Evolutionary conservation across 495 filamentous ascomycete species (phyloP), one percentile per base, ranked within the genome.

Genomic region (Rusavskia elegans): DNA sequence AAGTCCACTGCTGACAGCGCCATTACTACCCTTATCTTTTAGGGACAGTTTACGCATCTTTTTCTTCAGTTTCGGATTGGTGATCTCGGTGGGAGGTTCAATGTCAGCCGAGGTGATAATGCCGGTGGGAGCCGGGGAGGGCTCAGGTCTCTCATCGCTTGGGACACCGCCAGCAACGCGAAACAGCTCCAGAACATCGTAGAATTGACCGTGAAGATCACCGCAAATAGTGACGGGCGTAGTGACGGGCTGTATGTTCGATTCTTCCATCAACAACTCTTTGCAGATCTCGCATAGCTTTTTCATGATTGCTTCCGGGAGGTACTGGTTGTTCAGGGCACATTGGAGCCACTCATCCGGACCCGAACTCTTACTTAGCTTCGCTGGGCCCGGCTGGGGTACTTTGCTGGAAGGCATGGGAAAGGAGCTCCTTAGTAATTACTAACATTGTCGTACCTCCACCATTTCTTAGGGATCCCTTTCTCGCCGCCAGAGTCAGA

Each of bases 151-250:
- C 13, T 77, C 76, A 57, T 90, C 82, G 56, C 85, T 82, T 14
- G 92, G 92, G 81, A 96, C 92, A 53, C 92, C 92, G 48, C 92
- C 92, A 20, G 89, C 89, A 6, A 98, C 89, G 40, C 87, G 84
- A 71, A 98, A 98, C 29, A 98, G 80, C 68, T 98, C 92, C 48
- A 97, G 78, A 7, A 98, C 76, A 66, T 98, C 92, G 74, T 97
- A 98, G 69, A 96, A 98, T 70, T 98, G 92, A 61, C 92, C 92
- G 68, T 98, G 92, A 59, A 98, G 95, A 64, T 98, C 92, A 61
- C 92, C 92, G 62, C 92, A 98, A 57, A 98, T 82, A 29, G 92
- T 98, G 50, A 98, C 92, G n/a, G 92, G 92, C 0, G 93, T 94
- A 16, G 80, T 78, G 29, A 98, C 92, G 20, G 93, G 92, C 63